Evolutionary conservation across 2,329 filamentous ascomycete species (phyloP).

Genomic region (Chrysoporthe austroafricana): DNA sequence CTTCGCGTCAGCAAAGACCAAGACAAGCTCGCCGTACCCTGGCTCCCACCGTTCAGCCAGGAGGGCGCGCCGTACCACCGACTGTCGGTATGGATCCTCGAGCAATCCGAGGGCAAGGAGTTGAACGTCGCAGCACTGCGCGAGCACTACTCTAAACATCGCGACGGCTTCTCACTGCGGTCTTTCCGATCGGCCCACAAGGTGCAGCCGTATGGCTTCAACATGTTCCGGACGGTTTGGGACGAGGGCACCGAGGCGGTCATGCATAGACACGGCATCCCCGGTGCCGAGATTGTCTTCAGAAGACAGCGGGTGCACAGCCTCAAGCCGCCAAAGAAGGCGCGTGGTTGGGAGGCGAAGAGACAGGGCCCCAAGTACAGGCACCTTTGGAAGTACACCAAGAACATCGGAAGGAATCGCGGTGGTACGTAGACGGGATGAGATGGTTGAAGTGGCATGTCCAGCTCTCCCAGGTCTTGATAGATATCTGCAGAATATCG

Average conservation of each 20-base stretch:
- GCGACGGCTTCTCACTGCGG: slow-evolving; percentile 75
- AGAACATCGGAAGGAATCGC: slow-evolving; percentile 49
- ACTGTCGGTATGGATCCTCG: slow-evolving; percentile 78
- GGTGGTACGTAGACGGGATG: slow-evolving; percentile 22
- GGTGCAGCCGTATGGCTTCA: slow-evolving; percentile 77
- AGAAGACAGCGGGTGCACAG: slow-evolving; percentile 77
- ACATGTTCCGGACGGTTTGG: slow-evolving; percentile 87
- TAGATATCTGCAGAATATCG: slow-evolving; percentile 4
- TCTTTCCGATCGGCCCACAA: slow-evolving; percentile 72
- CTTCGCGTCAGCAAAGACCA: slow-evolving; percentile 45
- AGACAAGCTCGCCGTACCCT: slow-evolving; percentile 73
- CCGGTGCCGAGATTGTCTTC: slow-evolving; percentile 82
- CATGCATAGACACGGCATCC: slow-evolving; percentile 78
- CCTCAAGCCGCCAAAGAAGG: slow-evolving; percentile 64
- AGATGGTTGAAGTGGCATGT: not conserved
- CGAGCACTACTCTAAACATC: slow-evolving; percentile 49
- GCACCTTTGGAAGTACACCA: slow-evolving; percentile 67
- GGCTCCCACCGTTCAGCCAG: slow-evolving; percentile 84
- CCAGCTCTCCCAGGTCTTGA: not conserved
- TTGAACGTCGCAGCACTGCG: slow-evolving; percentile 64
- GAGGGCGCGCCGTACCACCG: slow-evolving; percentile 93
- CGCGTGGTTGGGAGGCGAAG: slow-evolving; percentile 69
- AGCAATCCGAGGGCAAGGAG: slow-evolving; percentile 68
- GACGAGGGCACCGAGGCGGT: slow-evolving; percentile 86
- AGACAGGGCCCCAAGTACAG: slow-evolving; percentile 67